A percentile compares a stretch with the other conserved stretches of the same genome.
phyloP scores from a whole-genome alignment of 208 protist genomes.

The Plasmodiophora brassicae region DNA sequence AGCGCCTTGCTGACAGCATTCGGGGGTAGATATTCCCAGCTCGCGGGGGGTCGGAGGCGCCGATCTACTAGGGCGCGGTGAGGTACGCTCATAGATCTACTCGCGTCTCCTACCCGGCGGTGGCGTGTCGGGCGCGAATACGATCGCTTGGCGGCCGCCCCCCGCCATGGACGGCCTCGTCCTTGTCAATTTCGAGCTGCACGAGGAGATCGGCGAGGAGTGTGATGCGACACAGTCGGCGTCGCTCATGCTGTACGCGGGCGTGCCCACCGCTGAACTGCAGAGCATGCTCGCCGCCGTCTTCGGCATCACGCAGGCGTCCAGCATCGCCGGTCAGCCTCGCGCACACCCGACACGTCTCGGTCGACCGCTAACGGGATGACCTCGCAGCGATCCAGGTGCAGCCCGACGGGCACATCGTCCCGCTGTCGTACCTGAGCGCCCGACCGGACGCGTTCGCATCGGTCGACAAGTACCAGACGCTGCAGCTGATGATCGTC shows the following conservation, averaged over 20 bases:
- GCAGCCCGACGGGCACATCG: background rate
- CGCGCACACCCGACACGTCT: background rate
- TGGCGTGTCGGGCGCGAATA: too few relatives aligned
- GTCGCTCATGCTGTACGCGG: conserved; percentile 2
- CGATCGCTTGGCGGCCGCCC: too few relatives aligned
- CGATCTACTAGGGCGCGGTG: too few relatives aligned
- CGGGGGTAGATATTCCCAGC: too few relatives aligned
- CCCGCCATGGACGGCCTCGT: conserved; percentile 11
- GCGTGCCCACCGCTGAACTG: background rate
- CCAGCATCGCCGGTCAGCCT: background rate
- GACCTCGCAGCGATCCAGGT: background rate
- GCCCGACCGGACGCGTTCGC: background rate
- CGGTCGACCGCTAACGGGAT: background rate
- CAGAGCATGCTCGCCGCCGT: conserved; percentile 24
- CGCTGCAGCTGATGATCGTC: background rate
- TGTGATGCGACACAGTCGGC: conserved; percentile 8
- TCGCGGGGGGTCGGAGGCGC: too few relatives aligned
- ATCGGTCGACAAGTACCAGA: background rate
- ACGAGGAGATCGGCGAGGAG: conserved; percentile 22
- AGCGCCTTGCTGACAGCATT: too few relatives aligned
- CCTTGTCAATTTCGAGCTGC: conserved; percentile 17
- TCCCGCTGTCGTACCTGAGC: conserved; percentile 27
- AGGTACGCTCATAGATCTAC: too few relatives aligned
- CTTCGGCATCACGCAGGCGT: background rate
- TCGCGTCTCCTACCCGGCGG: too few relatives aligned